Base-by-base conservation (phyloP, 1,139 yeast species). In the Candida dubliniensis region DNA sequence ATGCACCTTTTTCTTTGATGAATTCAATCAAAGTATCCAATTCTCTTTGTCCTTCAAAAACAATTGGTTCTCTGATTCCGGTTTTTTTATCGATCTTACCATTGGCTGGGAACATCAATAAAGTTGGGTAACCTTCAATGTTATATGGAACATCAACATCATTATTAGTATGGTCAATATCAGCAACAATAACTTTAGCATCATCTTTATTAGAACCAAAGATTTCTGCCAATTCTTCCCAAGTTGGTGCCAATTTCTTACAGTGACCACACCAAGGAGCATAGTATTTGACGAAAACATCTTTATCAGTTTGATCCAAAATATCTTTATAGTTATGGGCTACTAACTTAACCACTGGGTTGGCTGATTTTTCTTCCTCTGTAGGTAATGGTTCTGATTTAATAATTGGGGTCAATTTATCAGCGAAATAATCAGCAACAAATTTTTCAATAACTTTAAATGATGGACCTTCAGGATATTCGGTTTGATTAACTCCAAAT, bases 251-350 rank as follows among this genome's bases (percentile, higher is more conserved):
- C 69, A 91, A 78, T 69, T 80, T 88, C 79, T 91, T 91, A 79
- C 99, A 91, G 77, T 91, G 98, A 41, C 98, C 97, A 76, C 99
- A 91, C 99, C 99, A 93, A 70, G 96, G 96, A 46, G 99, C 99
- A 63, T 88, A 93, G 73, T 87, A 91, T 75, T 91, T 89, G 55
- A 93, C 91, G 55, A 93, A 74, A 43, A 93, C 91, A 66, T 93
- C 98, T 76, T 88, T 89, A 47, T 77, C 66, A 42, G 74, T 70
- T 61, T 90, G 91, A 33, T 74, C 71, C 49, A 88, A 77, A 51
- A 88, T 70, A 31, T 79, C 79, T 39, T 84, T 84, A 68, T 88
- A 93, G 64, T 84, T 89, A 71, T 83, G 81, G 57, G 90, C 96
- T 49, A 93, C 98, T 54, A 93, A 79, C 60, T 82, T 84, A 64